Conservation (phyloP, 2,329 filamentous ascomycete genomes). For the Ceratocystis variospora region DNA sequence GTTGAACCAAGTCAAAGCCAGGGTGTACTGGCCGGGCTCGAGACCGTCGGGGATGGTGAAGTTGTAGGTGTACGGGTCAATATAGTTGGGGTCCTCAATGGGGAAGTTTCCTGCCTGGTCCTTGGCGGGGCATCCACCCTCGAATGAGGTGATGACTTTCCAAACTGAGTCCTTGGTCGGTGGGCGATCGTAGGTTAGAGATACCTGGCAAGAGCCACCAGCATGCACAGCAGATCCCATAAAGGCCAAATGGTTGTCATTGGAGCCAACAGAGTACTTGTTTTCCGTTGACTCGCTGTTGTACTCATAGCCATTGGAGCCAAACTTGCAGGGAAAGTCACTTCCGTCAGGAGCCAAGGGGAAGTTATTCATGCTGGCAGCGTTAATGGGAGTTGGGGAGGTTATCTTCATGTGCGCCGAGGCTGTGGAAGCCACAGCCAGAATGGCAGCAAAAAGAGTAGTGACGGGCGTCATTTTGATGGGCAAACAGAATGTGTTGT, state of each 20-base stretch:
- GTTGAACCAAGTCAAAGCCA: slow-evolving; percentile 96
- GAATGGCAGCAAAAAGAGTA: slow-evolving; percentile 33
- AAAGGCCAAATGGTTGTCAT: slow-evolving; percentile 46
- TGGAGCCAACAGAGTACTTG: slow-evolving; percentile 48
- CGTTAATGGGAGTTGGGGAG: slow-evolving; percentile 49
- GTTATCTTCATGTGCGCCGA: slow-evolving; percentile 66
- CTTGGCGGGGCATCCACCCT: slow-evolving; percentile 67
- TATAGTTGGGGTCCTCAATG: slow-evolving; percentile 31
- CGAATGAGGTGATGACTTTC: slow-evolving; percentile 80
- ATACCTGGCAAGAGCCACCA: slow-evolving; percentile 84
- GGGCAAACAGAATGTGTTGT: neutral
- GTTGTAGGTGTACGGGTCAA: slow-evolving; percentile 44
- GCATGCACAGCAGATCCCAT: slow-evolving; percentile 66
- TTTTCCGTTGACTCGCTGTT: slow-evolving; percentile 31
- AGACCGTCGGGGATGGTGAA: slow-evolving; percentile 61
- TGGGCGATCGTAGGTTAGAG: slow-evolving; percentile 62
- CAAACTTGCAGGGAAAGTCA: slow-evolving; percentile 74
- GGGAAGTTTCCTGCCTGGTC: slow-evolving; percentile 43
- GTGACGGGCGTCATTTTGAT: slow-evolving; percentile 21
- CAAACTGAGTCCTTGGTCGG: slow-evolving; percentile 56
- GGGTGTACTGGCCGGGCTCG: slow-evolving; percentile 58
- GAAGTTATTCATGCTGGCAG: slow-evolving; percentile 36
- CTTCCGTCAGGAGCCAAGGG: slow-evolving; percentile 48
- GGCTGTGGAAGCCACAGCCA: slow-evolving; percentile 45
- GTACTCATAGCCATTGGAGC: slow-evolving; percentile 24